Percentiles rank a stretch among this genome's conserved stretches.
Conservation (phyloP, 768 basidiomycete species). For the Guyanaporus albipodus region DNA sequence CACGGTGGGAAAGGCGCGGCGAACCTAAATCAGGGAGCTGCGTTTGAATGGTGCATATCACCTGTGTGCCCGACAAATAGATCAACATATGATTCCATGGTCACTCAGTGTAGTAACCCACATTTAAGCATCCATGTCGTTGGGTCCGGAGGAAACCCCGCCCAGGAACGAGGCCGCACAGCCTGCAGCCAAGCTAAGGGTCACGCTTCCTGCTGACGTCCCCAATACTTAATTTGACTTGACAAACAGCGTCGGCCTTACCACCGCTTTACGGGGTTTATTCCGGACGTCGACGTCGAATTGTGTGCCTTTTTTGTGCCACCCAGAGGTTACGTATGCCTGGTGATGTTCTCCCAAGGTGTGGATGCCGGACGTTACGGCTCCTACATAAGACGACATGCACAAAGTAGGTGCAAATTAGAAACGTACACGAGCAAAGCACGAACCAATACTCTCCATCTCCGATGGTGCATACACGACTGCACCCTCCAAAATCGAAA, state of each 20-base stretch:
- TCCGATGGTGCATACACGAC: conserved; percentile 59
- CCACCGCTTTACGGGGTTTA: conserved; percentile 67
- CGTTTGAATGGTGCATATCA: background rate
- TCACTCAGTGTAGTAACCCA: background rate
- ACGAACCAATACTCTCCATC: conserved; percentile 58
- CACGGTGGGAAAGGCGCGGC: no score
- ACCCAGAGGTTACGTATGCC: conserved; percentile 81
- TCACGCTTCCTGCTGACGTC: conserved; percentile 38
- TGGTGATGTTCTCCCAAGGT: conserved; percentile 90
- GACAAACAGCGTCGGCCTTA: conserved; percentile 87
- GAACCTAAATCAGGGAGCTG: no score
- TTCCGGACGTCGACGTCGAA: conserved; percentile 80
- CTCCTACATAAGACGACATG: no score
- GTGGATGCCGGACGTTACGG: conserved; percentile 93
- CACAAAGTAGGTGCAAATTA: no score
- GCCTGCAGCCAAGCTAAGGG: no score
- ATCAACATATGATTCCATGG: background rate
- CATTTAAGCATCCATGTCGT: no score
- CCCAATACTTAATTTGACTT: conserved; percentile 78
- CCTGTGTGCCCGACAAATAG: no score
- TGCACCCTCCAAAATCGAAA: conserved; percentile 58
- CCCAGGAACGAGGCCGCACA: background rate
- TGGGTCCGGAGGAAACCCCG: no score
- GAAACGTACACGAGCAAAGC: conserved; percentile 1
- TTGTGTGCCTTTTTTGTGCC: conserved; percentile 88